Evolutionary conservation across 176 grass and related monocot species (phyloP), one percentile per base, ranked within the genome.

Genomic region (Lolium rigidum): DNA sequence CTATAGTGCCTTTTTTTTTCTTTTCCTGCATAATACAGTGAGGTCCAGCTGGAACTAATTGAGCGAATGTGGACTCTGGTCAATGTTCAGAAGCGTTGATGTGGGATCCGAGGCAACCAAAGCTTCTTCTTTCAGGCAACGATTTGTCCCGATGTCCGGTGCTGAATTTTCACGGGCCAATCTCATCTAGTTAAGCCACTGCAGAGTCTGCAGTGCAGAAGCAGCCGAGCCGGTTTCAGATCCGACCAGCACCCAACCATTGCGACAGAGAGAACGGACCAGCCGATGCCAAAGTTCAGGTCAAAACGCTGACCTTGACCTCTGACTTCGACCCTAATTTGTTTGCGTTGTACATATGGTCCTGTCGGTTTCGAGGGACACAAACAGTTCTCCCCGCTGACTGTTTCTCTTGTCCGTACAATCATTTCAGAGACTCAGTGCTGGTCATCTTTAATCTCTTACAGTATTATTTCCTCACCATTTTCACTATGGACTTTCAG

Each of bases 291-390:
- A 75, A 75, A 54, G 44, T 3, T 65, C n/a, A 56, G 63, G 60
- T 85, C 83, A 78, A 78, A 85, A 78, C 22, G 48, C 59, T 78
- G 83, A 85, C 83, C 44, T 18, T 13, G 74, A 78, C 60, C 38
- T 11, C 2, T 39, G 61, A 85, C 83, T 78, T 20, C 26, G 6
- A 8, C 9, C 28, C 0, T 65, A 9, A 41, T 55, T 68, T 54
- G 1, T 54, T 77, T 9, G 25, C 41, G 28, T 38, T 20, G 2
- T 18, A 13, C 48, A 6, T 20, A 28, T 17, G 31, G 31, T 17
- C 57, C 4, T 84, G 37, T 38, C 46, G 14, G 28, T 21, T 26
- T 52, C 59, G 15, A 80, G 65, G 69, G 63, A 54, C 47, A 10
- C 35, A 77, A 68, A 26, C 20, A 44, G 26, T 4, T 66, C 10